Evolutionary conservation across 768 basidiomycete genomes (phyloP).

Genomic region (Naematelia encephala): DNA sequence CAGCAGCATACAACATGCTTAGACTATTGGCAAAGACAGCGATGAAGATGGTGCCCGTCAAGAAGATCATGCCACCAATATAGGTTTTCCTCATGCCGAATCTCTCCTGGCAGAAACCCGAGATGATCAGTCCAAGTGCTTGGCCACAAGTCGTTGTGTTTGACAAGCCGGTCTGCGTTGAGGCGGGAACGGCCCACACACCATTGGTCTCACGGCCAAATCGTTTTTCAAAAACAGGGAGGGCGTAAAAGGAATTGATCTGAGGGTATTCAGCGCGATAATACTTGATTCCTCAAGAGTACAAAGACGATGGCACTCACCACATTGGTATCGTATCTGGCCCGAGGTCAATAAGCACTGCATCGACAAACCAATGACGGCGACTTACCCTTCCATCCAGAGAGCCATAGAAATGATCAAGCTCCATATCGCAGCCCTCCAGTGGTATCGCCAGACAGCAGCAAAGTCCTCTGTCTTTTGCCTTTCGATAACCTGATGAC

Average conservation of each 20-base stretch:
- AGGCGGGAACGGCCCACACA: background rate
- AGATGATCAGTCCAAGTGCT: conserved; percentile 35
- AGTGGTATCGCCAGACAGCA: background rate
- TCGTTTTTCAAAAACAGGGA: background rate
- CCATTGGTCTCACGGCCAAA: conserved; percentile 3
- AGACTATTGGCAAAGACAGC: conserved; percentile 27
- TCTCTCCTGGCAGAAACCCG: conserved; percentile 29
- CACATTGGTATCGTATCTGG: no score
- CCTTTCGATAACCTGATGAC: conserved; percentile 1
- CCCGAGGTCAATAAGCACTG: no score
- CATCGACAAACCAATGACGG: conserved; percentile 1
- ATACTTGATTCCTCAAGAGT: background rate
- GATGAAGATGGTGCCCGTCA: conserved; percentile 31
- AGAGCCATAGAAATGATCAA: conserved; percentile 3
- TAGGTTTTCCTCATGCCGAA: conserved; percentile 32
- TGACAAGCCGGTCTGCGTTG: conserved; percentile 9
- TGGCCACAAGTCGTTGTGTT: conserved; percentile 12
- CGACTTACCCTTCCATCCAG: conserved; percentile 12
- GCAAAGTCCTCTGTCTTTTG: conserved; percentile 8
- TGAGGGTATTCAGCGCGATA: no score
- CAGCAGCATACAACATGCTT: conserved; percentile 18
- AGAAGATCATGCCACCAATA: conserved; percentile 15
- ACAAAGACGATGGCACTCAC: background rate
- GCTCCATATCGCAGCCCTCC: conserved; percentile 6
- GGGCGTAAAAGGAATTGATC: background rate